Base-by-base conservation (phyloP, 228 moss, liverwort and hornwort genomes). In the Sphagnum magellanicum region DNA sequence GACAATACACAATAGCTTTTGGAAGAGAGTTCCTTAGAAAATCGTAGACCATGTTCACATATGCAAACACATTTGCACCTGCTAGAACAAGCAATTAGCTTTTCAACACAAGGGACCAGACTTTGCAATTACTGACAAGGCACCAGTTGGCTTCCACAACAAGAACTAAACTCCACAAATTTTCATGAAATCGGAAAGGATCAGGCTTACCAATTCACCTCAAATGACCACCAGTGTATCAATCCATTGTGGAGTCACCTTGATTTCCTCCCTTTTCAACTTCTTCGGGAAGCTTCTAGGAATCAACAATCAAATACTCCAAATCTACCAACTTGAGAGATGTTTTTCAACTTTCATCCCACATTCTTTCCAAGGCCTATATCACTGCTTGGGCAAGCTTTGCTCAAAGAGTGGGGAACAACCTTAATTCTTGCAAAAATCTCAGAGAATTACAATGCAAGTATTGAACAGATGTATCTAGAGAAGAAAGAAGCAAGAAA, bases 141-240 rank as follows among this genome's bases (percentile, higher is more conserved):
- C 32, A 32, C 32, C 32, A 32, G 1, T 32, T 32, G 32, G 32
- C 32, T 32, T 32, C 32, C 32, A 32, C 32, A 32, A 32, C 32
- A 32, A 32, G 32, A 32, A 32, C 32, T 32, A 1, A 32, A 32
- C 32, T 32, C 32, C 32, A 32, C 32, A 32, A 1, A 32, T 32
- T 32, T 32, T 32, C 32, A 32, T 32, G 32, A 32, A 32, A 32
- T 32, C 1, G 1, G 32, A 32, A 32, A 32, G 32, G 1, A 32
- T 32, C 32, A 32, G 32, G 32, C 90, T 84, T 70, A 90, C 95
- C 95, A 67, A 95, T 95, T 78, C 95, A 72, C 55, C 95, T 83
- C 60, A 92, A 76, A 74, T 95, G 95, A 17, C 88, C 90, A 67
- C 92, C 92, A 32, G 92, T 95, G 16, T 95, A 95, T 69, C 95